Conservation (phyloP, 2,329 filamentous ascomycete genomes). For the Xylariaceae sp. region DNA sequence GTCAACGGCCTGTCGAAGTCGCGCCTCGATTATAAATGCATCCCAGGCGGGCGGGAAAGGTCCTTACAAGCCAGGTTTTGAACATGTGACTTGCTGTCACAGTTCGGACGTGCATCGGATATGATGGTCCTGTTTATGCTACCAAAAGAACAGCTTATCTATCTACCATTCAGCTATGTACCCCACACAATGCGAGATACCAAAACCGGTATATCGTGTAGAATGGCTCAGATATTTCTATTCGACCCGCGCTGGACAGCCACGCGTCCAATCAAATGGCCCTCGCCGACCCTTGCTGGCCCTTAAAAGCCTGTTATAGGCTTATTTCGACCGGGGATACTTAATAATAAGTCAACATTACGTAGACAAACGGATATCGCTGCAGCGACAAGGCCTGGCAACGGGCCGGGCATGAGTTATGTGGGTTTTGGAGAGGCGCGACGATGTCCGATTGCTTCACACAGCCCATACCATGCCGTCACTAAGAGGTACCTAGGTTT, state of each 20-base stretch:
- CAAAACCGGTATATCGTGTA: constrained; percentile 17
- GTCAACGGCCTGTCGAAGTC: neutral
- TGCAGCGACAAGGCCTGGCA: neutral
- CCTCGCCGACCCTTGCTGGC: constrained; percentile 7
- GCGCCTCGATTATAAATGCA: neutral
- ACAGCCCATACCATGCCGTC: neutral
- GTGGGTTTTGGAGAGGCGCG: constrained; percentile 4
- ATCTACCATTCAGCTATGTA: constrained; percentile 12
- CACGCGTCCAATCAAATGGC: constrained; percentile 5
- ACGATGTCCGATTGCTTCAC: constrained; percentile 10
- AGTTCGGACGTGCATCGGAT: constrained; percentile 10
- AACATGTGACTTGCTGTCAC: constrained; percentile 9
- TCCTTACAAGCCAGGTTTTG: constrained; percentile 1
- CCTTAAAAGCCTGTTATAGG: constrained; percentile 4
- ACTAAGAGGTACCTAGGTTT: neutral
- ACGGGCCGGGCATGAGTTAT: constrained; percentile 2
- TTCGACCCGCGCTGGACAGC: constrained; percentile 10
- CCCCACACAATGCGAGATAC: constrained; percentile 20
- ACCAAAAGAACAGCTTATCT: constrained; percentile 5
- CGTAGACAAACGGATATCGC: constrained; percentile 1
- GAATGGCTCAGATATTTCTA: constrained; percentile 12
- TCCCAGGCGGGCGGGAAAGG: neutral
- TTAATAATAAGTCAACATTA: neutral
- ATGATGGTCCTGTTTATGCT: neutral
- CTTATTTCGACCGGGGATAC: neutral